phyloP scores from a whole-genome alignment of 2,329 filamentous ascomycete genomes.

The Cordyceps militaris region DNA sequence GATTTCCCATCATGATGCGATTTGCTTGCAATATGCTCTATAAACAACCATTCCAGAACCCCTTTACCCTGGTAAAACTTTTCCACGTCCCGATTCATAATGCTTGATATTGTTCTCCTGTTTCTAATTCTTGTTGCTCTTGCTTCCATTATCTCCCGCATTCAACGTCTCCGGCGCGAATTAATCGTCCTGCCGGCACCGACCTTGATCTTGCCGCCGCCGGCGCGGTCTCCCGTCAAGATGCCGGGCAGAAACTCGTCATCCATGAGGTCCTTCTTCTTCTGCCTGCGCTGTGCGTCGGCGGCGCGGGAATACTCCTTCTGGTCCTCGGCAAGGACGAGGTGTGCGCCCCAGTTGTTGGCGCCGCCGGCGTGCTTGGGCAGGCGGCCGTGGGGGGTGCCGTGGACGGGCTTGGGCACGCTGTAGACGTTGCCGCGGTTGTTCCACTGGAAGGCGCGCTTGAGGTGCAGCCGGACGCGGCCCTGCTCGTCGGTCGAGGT shows the following conservation, averaged over 20 bases:
- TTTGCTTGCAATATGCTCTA: conserved; percentile 3
- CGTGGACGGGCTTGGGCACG: conserved; percentile 82
- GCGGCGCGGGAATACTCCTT: conserved; percentile 73
- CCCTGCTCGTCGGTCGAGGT: conserved; percentile 79
- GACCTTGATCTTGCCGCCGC: conserved; percentile 64
- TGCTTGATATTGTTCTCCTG: not conserved
- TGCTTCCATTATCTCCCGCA: not conserved
- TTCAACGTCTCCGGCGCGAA: conserved; percentile 46
- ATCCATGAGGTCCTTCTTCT: conserved; percentile 84
- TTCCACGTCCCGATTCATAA: not conserved
- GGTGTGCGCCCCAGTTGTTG: conserved; percentile 73
- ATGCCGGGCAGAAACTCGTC: conserved; percentile 86
- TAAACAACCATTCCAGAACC: not conserved
- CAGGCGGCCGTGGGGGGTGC: conserved; percentile 70
- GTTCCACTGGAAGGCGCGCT: conserved; percentile 95
- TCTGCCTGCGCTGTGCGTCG: conserved; percentile 56
- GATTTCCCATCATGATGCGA: not conserved
- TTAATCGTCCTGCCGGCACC: conserved; percentile 86
- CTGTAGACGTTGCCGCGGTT: conserved; percentile 87
- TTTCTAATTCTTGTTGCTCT: not conserved
- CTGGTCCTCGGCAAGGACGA: conserved; percentile 91
- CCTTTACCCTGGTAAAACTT: not conserved
- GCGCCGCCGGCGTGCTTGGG: conserved; percentile 67
- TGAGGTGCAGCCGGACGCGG: conserved; percentile 77
- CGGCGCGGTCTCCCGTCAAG: conserved; percentile 67